Evolutionary conservation across 257 asterid genomes (phyloP).

Genomic region (Solanum appendiculatum): DNA sequence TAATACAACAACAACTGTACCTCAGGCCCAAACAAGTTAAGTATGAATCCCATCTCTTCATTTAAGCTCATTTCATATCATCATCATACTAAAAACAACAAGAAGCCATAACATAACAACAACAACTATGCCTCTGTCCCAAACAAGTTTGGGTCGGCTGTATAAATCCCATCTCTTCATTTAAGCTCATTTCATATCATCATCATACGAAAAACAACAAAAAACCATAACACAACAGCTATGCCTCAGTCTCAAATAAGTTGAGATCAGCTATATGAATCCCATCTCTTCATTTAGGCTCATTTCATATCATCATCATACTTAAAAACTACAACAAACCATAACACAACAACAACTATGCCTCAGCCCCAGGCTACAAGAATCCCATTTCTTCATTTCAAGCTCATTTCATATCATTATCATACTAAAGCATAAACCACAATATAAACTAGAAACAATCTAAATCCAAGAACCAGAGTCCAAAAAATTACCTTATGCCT

Average conservation of each 20-base stretch:
- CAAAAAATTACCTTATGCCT: slow-evolving; percentile 59
- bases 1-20: not conserved
- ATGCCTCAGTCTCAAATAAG: not conserved
- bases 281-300: not conserved
- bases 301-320: not conserved
- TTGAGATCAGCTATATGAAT: not conserved
- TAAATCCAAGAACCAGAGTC: not conserved
- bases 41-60: not conserved
- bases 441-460: not conserved
- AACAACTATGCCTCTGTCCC: not conserved
- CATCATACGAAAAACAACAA: not conserved
- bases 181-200: not conserved
- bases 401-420: not conserved
- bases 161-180: not conserved
- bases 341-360: not conserved
- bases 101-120: not conserved
- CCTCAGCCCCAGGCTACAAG: not conserved
- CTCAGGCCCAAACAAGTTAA: not conserved
- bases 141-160: not conserved
- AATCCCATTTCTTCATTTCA: not conserved
- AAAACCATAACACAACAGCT: not conserved
- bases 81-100: not conserved
- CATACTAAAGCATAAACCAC: not conserved
- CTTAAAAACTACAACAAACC: not conserved
- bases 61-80: not conserved